Evolutionary conservation across 2,329 filamentous ascomycete species (phyloP).

Genomic region (Cephalotrichum gorgonifer): DNA sequence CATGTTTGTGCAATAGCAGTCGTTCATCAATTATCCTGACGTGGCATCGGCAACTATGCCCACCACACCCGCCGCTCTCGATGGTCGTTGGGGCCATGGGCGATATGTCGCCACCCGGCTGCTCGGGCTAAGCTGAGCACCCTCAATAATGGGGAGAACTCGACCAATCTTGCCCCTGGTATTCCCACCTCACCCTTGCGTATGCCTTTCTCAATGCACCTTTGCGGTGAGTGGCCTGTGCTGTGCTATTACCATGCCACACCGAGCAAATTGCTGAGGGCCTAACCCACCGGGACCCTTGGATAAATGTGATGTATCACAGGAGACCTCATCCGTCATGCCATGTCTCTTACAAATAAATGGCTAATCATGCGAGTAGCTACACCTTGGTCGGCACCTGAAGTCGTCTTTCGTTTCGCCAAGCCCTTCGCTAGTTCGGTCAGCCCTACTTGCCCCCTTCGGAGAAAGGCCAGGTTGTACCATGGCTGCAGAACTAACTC

Average conservation of each 20-base stretch:
- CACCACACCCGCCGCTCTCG: too few species aligned
- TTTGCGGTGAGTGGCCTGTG: not conserved
- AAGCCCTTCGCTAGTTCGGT: too few species aligned
- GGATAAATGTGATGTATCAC: not conserved
- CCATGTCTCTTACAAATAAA: not conserved
- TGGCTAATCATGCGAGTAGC: not conserved
- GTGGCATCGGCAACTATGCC: not conserved
- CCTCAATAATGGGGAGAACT: not conserved
- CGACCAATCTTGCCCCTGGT: not conserved
- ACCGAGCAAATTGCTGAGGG: not conserved
- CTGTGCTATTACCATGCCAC: not conserved
- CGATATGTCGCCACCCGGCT: not conserved
- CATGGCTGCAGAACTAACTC: too few species aligned
- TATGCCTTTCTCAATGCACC: not conserved
- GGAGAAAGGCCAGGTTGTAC: too few species aligned
- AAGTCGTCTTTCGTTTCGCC: too few species aligned
- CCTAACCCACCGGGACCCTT: not conserved
- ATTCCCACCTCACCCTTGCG: not conserved
- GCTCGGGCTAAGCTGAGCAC: not conserved
- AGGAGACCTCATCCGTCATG: not conserved
- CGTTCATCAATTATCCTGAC: not conserved
- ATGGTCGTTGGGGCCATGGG: too few species aligned
- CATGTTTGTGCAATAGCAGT: not conserved
- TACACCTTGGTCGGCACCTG: not conserved
- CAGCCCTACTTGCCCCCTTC: too few species aligned